Base-by-base conservation (phyloP, 208 protist species). In the Crithidia acanthocephali region DNA sequence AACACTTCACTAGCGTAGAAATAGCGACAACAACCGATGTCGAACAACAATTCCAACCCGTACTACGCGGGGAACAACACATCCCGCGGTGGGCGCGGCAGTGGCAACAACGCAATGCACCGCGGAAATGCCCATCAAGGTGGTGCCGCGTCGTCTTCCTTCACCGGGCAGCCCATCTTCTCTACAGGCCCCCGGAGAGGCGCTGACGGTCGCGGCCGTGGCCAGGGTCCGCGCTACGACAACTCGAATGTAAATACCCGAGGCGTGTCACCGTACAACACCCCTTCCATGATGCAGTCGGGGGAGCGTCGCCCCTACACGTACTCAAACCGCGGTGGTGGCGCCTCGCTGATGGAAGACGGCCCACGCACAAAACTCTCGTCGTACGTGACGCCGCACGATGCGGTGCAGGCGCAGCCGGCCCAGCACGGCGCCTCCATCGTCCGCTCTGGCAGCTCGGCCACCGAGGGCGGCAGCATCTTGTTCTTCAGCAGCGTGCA, bases 401-500 rank as follows among this genome's bases (percentile, higher is more conserved):
- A 81, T 18, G 90, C 90, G 2, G 68, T 81, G 22, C 86, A 87
- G 70, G 55, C 66, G 28, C 83, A 93, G 67, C 62, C 80, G 4
- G 87, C 84, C 9, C 86, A 92, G 48, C 87, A 95, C 65, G 82
- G 84, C 20, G 87, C 84, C 25, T 58, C 83, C n/a, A 79, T 93
- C 18, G 90, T 95, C 66, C 83, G 86, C 58, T 84, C 85, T 25
- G 80, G 85, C 67, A 75, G 68, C 50, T 63, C 80, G 11, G 67
- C 79, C 9, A 79, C 74, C 0, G 76, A 79, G 51, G 68, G 75
- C 33, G 89, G 84, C 65, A 90, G 69, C 27, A 84, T 93, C 32
- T 68, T 89, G 13, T 95, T 95, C 57, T 95, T 87, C 79, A 92
- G 84, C 64, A 93, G 87, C 63, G 86, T 95, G 22, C 87, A 93